Evolutionary conservation across 139 green algal genomes (phyloP).

Genomic region (Chlorella sp.): DNA sequence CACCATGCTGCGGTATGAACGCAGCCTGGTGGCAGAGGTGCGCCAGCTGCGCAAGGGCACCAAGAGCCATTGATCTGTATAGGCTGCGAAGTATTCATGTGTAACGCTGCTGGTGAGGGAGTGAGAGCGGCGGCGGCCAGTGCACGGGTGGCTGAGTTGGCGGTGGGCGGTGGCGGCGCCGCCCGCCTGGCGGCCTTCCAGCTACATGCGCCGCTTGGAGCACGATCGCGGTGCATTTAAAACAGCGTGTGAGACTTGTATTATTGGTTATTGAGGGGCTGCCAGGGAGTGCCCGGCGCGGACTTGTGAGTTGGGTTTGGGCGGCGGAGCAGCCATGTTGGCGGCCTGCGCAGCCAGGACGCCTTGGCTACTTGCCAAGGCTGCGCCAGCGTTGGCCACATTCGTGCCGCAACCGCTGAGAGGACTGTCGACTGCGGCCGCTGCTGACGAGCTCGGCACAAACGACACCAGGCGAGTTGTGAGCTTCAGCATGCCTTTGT

Average conservation of each 20-base stretch:
- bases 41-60: conserved; percentile 29
- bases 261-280: not conserved
- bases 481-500: not conserved
- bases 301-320: not conserved
- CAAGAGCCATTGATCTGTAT: not conserved
- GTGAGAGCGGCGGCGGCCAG: too few species aligned
- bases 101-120: too few species aligned
- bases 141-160: too few species aligned
- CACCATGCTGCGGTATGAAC: conserved; percentile 37
- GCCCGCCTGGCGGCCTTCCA: too few species aligned
- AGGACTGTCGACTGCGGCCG: not conserved
- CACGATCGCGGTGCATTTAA: not conserved
- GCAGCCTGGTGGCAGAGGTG: conserved; percentile 38
- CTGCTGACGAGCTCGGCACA: not conserved
- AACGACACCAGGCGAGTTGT: not conserved
- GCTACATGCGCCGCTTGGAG: too few species aligned
- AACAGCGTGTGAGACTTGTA: not conserved
- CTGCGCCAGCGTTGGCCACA: not conserved
- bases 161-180: too few species aligned
- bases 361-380: not conserved
- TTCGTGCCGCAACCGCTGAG: not conserved
- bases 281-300: not conserved
- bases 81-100: too few species aligned
- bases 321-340: not conserved
- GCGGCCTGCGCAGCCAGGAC: not conserved